These are phyloP conservation scores for Pyrus pyrifolia DNA, from an alignment of 306 rosid genomes.

Conservation along the genomic window DNA sequence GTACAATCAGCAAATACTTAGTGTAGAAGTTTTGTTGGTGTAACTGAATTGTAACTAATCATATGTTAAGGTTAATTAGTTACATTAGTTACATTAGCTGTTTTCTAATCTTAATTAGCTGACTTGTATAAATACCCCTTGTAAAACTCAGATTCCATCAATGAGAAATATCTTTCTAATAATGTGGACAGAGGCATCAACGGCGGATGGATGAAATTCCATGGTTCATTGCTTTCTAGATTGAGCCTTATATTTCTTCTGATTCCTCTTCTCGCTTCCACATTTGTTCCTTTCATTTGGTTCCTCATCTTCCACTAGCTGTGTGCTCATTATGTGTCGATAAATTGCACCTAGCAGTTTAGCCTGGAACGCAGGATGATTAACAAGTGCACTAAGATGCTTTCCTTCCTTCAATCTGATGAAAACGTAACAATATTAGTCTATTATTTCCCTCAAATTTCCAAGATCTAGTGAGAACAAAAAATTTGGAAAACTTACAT, in stretches of 20 bases:
- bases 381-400: conserved; percentile 39
- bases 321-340: conserved; percentile 44
- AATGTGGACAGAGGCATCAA: no score
- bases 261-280: conserved; percentile 47
- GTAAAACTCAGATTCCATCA: no score
- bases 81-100: no score
- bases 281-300: conserved; percentile 41
- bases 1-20: no score
- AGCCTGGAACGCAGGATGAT: conserved; percentile 35
- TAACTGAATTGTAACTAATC: no score
- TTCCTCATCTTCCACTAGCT: conserved; percentile 44
- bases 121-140: no score
- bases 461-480: not conserved
- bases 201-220: no score
- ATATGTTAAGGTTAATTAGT: no score
- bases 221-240: conserved; percentile 9
- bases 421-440: conserved; percentile 7
- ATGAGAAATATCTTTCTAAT: no score
- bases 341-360: conserved; percentile 49
- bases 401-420: conserved; percentile 62
- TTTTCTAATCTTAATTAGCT: no score
- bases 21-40: no score
- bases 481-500: conserved; percentile 37
- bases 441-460: not conserved
- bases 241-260: conserved; percentile 44